phyloP scores from a whole-genome alignment of 2,329 filamentous ascomycete genomes.

The Cryphonectria naterciae region DNA sequence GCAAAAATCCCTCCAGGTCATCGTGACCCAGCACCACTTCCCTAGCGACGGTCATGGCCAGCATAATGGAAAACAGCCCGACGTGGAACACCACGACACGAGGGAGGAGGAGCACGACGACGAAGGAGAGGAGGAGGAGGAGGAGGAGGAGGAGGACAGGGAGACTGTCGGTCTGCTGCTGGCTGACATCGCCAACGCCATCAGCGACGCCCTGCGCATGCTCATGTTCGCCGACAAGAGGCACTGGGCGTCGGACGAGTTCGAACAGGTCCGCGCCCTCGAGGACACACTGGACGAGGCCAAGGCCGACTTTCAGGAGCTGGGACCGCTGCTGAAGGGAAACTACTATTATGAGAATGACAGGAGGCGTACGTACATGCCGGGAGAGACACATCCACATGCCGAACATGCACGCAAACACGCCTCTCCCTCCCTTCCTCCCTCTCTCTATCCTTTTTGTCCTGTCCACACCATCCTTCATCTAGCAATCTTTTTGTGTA shows the following conservation, averaged over 20 bases:
- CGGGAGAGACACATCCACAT: not conserved
- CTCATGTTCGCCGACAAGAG: constrained; percentile 61
- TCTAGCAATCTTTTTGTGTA: not conserved
- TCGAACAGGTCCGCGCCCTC: constrained; percentile 60
- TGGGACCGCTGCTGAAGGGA: constrained; percentile 59
- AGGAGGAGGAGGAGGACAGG: constrained; percentile 15
- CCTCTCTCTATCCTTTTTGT: not conserved
- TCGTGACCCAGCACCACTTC: constrained; percentile 7
- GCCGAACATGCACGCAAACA: not conserved
- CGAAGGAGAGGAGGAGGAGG: not conserved
- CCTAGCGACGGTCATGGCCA: not conserved
- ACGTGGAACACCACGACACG: not conserved
- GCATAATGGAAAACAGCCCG: not conserved
- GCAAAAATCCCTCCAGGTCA: constrained; percentile 3
- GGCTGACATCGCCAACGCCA: constrained; percentile 58
- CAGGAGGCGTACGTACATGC: constrained; percentile 50
- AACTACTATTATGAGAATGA: constrained; percentile 63
- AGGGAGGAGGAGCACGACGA: not conserved
- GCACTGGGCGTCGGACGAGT: constrained; percentile 62
- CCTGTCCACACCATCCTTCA: too few species aligned
- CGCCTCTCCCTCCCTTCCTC: not conserved
- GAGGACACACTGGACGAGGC: constrained; percentile 62
- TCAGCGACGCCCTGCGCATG: constrained; percentile 58
- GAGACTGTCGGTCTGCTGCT: constrained; percentile 63
- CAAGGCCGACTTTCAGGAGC: constrained; percentile 63